Conservation (phyloP, 2,329 filamentous ascomycete species). For the Sporothrix pseudoabietina region DNA sequence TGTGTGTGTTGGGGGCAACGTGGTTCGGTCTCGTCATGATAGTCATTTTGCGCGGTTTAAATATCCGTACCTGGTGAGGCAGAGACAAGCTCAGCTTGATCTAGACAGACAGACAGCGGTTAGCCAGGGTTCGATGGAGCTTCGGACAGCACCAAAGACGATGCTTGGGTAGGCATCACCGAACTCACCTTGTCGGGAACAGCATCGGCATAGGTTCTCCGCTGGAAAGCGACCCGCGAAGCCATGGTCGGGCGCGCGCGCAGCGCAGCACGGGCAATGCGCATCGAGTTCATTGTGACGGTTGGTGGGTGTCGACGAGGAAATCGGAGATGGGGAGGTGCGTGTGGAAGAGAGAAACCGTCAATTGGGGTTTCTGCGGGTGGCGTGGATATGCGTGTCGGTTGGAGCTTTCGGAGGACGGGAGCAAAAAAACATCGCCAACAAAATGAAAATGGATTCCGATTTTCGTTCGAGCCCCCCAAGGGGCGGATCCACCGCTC, state of each 20-base stretch:
- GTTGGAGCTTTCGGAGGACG: slow-evolving; percentile 31
- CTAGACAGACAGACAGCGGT: slow-evolving; percentile 43
- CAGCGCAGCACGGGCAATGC: slow-evolving; percentile 86
- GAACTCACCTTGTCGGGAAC: slow-evolving; percentile 73
- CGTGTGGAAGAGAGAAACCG: neutral
- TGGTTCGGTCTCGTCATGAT: slow-evolving; percentile 10
- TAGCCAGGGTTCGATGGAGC: slow-evolving; percentile 3
- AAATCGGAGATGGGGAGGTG: neutral
- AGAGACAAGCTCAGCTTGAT: slow-evolving; percentile 98
- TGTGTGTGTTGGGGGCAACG: neutral
- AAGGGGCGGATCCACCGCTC: slow-evolving; percentile 18
- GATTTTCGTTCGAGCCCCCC: slow-evolving; percentile 29
- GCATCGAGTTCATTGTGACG: slow-evolving; percentile 85
- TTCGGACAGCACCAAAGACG: neutral
- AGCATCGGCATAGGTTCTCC: slow-evolving; percentile 88
- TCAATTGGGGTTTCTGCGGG: slow-evolving; percentile 27
- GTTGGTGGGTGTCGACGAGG: neutral
- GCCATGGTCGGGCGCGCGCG: slow-evolving; percentile 74
- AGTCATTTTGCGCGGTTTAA: slow-evolving; percentile 29
- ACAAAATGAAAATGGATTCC: slow-evolving; percentile 30
- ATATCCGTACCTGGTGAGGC: slow-evolving; percentile 86
- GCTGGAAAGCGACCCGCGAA: slow-evolving; percentile 69
- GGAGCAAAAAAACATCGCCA: slow-evolving; percentile 32
- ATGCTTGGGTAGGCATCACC: neutral
- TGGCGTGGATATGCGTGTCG: slow-evolving; percentile 22